These are phyloP conservation scores for Anethum foeniculum DNA, from an alignment of 140 eudicot species.

Conservation along the genomic window DNA sequence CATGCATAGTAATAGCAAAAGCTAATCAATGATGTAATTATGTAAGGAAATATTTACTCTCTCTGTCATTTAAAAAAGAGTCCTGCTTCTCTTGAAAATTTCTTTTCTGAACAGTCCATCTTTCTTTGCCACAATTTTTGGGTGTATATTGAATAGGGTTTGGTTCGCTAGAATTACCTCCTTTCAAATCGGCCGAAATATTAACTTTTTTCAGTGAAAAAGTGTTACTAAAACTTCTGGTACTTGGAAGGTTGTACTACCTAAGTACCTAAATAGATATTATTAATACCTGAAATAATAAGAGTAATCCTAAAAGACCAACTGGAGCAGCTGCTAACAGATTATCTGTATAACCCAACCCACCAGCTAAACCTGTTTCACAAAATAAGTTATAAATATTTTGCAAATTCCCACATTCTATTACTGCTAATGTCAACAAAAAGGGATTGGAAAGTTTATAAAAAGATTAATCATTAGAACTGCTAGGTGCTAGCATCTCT, in stretches of 20 bases:
- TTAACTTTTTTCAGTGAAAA: neutral
- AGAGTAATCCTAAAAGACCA: slow-evolving; percentile 89
- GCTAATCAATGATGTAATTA: neutral
- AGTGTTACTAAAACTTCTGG: neutral
- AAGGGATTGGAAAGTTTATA: neutral
- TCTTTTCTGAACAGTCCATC: neutral
- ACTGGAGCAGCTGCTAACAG: slow-evolving; percentile 73
- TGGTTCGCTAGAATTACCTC: neutral
- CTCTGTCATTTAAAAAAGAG: neutral
- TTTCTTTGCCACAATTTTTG: neutral
- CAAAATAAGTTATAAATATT: neutral
- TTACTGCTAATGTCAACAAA: neutral
- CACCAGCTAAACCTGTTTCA: slow-evolving; percentile 72
- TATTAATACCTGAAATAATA: slow-evolving; percentile 66
- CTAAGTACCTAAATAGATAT: neutral
- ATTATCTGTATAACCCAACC: slow-evolving; percentile 63
- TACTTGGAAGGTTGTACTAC: neutral
- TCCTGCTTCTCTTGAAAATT: neutral
- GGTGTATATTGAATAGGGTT: neutral
- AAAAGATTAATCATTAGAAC: neutral
- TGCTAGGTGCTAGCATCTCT: neutral
- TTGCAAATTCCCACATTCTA: neutral
- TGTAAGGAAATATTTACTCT: neutral
- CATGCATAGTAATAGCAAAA: neutral
- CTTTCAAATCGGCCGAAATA: neutral